Percentiles rank a stretch among this genome's conserved stretches.
Evolutionary conservation across 768 basidiomycete genomes (phyloP).

Genomic region (Rhodosporidiobolus sp.): DNA sequence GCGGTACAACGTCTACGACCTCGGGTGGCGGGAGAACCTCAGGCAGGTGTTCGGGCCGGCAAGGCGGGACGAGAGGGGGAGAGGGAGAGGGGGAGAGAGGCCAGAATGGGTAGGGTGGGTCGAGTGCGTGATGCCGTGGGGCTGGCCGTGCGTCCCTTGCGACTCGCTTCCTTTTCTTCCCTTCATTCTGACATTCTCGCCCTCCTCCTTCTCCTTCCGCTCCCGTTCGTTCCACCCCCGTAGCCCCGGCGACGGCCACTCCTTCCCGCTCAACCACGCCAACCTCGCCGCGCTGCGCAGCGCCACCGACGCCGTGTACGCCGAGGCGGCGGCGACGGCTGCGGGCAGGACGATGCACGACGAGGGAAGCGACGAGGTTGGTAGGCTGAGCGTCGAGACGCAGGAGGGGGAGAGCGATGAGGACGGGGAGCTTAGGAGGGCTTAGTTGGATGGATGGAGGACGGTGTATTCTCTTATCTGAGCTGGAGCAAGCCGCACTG

Average conservation of each 20-base stretch:
- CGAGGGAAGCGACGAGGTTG: background rate
- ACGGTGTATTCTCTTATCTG: background rate
- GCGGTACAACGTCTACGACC: slow-evolving; percentile 27
- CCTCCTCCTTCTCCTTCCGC: background rate
- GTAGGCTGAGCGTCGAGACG: no score
- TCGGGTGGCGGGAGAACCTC: slow-evolving; percentile 22
- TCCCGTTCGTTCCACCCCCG: background rate
- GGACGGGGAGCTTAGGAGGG: slow-evolving; percentile 8
- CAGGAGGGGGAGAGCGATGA: slow-evolving; percentile 3
- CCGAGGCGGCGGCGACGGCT: slow-evolving; percentile 17
- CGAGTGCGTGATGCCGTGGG: slow-evolving; percentile 25
- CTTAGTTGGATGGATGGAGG: background rate
- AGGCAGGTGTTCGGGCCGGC: slow-evolving; percentile 10
- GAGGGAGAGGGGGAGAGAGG: no score
- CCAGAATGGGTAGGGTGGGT: slow-evolving; percentile 6
- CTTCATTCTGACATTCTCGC: no score
- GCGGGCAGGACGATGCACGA: background rate
- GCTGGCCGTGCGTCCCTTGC: slow-evolving; percentile 23
- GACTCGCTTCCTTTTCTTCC: background rate
- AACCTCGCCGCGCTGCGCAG: background rate
- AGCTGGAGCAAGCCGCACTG: no score
- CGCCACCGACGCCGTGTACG: slow-evolving; percentile 7
- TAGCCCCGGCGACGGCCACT: slow-evolving; percentile 26
- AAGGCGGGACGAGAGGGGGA: no score
- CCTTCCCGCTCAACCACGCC: slow-evolving; percentile 16